phyloP scores from a whole-genome alignment of 148 eudicot species.

The Salicornia ramosissima region DNA sequence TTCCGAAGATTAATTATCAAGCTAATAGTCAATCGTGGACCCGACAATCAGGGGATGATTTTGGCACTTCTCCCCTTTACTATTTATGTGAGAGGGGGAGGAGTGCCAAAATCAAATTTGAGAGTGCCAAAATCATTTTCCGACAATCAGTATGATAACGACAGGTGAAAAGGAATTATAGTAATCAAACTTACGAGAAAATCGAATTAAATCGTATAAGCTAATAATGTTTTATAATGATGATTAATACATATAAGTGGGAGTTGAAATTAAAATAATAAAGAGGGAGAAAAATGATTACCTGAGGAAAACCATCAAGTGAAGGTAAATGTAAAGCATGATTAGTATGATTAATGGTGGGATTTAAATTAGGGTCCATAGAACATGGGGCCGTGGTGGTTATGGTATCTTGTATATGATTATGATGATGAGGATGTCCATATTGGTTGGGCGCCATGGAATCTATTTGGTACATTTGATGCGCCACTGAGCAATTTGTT shows the following conservation, averaged over 20 bases:
- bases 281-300: slow-evolving; percentile 18
- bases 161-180: neutral
- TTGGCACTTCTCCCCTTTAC: too few relatives aligned
- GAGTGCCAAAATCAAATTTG: too few relatives aligned
- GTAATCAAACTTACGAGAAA: too few relatives aligned
- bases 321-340: slow-evolving; percentile 46
- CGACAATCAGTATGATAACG: neutral
- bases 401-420: slow-evolving; percentile 24
- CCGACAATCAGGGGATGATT: neutral
- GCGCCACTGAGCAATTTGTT: slow-evolving; percentile 36
- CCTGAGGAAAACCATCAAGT: slow-evolving; percentile 51
- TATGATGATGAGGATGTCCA: slow-evolving; percentile 39
- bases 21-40: neutral
- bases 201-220: neutral
- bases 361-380: slow-evolving; percentile 39
- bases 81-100: too few relatives aligned
- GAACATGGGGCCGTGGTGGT: slow-evolving; percentile 25
- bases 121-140: too few relatives aligned
- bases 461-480: slow-evolving; percentile 47
- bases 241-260: neutral
- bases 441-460: slow-evolving; percentile 45
- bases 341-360: slow-evolving; percentile 27
- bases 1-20: neutral
- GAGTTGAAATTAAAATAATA: neutral
- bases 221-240: neutral